A percentile compares a stretch with the other conserved stretches of the same genome.
These are phyloP conservation scores for Hypoxylon cercidicola DNA, from an alignment of 495 filamentous ascomycete genomes.

Conservation along the genomic window DNA sequence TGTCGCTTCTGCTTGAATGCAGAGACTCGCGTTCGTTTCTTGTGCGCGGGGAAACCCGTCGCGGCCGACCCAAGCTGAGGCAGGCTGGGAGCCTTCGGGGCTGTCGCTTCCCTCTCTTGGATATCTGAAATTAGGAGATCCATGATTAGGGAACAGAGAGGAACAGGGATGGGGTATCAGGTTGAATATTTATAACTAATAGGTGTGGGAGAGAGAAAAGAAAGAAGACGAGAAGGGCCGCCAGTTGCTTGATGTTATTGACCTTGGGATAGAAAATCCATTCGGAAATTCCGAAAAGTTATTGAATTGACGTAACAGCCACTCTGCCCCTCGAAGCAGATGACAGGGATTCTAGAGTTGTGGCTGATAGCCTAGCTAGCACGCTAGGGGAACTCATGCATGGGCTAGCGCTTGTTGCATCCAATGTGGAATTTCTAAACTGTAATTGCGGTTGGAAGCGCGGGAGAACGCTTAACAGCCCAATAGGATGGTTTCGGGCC, in stretches of 20 bases:
- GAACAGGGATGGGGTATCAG: too few species aligned
- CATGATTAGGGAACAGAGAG: constrained; percentile 53
- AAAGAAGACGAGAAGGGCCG: neutral
- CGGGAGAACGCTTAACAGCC: constrained; percentile 26
- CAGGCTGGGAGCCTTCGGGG: constrained; percentile 69
- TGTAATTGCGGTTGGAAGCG: constrained; percentile 13
- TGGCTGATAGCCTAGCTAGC: constrained; percentile 3
- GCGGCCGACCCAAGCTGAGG: constrained; percentile 66
- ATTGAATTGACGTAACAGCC: constrained; percentile 33
- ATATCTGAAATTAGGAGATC: constrained; percentile 77
- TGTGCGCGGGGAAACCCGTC: constrained; percentile 88
- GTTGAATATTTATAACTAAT: too few species aligned
- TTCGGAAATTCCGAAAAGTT: constrained; percentile 6
- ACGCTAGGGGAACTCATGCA: constrained; percentile 14
- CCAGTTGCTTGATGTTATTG: neutral
- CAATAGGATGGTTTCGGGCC: constrained; percentile 33
- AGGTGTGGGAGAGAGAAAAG: neutral
- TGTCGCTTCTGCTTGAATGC: constrained; percentile 79
- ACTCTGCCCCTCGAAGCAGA: constrained; percentile 11
- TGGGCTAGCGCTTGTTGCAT: constrained; percentile 17
- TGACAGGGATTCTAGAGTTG: neutral
- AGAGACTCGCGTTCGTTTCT: constrained; percentile 75
- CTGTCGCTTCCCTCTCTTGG: constrained; percentile 71
- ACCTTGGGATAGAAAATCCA: neutral
- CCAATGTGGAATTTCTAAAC: constrained; percentile 29